A percentile compares a stretch with the other conserved stretches of the same genome.
phyloP scores from a whole-genome alignment of 2,329 filamentous ascomycete genomes.

The Apiospora rasikravindrae region DNA sequence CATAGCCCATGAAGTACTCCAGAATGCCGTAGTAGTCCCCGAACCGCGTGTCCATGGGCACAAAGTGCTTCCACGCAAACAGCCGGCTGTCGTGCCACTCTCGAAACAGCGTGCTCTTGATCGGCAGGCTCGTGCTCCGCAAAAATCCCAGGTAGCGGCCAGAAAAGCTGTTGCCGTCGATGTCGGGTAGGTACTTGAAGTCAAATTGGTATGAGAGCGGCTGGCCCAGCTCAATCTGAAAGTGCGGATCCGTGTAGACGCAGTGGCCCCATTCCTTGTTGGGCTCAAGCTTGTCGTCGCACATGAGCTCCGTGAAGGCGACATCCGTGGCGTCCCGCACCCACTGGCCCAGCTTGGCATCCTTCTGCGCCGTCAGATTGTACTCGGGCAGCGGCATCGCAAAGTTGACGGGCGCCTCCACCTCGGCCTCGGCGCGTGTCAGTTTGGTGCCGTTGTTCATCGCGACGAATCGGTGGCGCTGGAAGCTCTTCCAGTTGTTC shows the following conservation, averaged over 20 bases:
- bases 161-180: conserved; percentile 77
- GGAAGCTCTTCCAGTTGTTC: conserved; percentile 73
- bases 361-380: conserved; percentile 50
- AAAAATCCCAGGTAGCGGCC: conserved; percentile 74
- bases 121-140: conserved; percentile 69
- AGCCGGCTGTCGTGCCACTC: conserved; percentile 83
- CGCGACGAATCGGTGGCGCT: conserved; percentile 75
- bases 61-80: conserved; percentile 79
- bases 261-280: conserved; percentile 45
- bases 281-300: conserved; percentile 40
- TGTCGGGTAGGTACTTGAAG: conserved; percentile 74
- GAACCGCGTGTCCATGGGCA: conserved; percentile 78
- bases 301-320: conserved; percentile 61
- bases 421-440: conserved; percentile 49
- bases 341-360: conserved; percentile 55
- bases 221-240: conserved; percentile 44
- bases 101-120: conserved; percentile 79
- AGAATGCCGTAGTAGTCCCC: conserved; percentile 74
- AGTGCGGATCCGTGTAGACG: conserved; percentile 55
- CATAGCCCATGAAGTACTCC: conserved; percentile 74
- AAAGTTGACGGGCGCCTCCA: conserved; percentile 56
- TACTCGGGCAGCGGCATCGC: conserved; percentile 55
- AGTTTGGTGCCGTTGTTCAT: conserved; percentile 73
- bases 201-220: conserved; percentile 59
- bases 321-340: conserved; percentile 55